Base-by-base conservation (phyloP, 164 flowering plant genomes). In the Protea cynaroides region DNA sequence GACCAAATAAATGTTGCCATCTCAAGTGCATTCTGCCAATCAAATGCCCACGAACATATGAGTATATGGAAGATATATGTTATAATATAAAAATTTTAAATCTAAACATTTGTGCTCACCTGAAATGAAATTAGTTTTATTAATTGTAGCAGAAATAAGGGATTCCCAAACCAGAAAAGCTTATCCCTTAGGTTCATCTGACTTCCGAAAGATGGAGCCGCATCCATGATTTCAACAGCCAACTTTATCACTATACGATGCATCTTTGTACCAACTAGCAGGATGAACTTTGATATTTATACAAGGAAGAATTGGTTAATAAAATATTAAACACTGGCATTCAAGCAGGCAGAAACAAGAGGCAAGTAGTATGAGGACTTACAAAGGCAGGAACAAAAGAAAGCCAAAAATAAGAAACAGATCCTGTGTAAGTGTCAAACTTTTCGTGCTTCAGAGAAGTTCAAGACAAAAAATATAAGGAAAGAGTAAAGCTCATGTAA, bases 1-100 rank as follows among this genome's bases (percentile, higher is more conserved):
- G 94, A 89, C 98, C 98, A 92, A 23, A 89, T 56, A 59, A 84
- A 89, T 43, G 82, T 81, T 68, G 98, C 88, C 98, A 92, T 86
- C 76, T 89, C 95, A 73, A 86, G 84, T 61, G 98, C 96, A 67
- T 89, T 88, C 96, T 92, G 94, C 82, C 82, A 73, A 69, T 61
- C 0, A 75, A 65, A 63, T 24, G 23, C 46, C 46, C 8, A 13
- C 43, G 52, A 59, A 61, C 36, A 18, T 53, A 56, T 47, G 70
- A 62, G 56, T 6, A 56, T 13, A 7, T 67, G 17, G 29, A 34
- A 9, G 11, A 49, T 8, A 29, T 29, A 29, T 29, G 3, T 1
- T 29, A 62, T 34, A 69, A 66, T 43, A 36, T 24, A 46, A 61
- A 61, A 55, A 51, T 36, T 18, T 50, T 34, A 19, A 18, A 5